Evolutionary conservation across 116 monocot genomes (phyloP).

Genomic region (Posidonia oceanica): DNA sequence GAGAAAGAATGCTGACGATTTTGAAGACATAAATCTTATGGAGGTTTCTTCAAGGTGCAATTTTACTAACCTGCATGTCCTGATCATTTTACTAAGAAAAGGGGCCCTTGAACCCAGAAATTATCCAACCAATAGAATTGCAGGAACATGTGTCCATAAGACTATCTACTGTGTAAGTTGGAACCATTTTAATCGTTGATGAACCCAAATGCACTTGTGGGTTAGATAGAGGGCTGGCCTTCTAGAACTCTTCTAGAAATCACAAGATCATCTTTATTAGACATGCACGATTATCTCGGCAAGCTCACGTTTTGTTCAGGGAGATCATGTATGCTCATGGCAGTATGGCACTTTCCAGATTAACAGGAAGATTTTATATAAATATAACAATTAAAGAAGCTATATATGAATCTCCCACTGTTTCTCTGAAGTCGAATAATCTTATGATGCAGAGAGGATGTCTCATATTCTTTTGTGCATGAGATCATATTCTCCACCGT

Average conservation of each 20-base stretch:
- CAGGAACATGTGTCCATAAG: too few species aligned
- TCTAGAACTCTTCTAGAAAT: too few species aligned
- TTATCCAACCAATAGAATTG: too few species aligned
- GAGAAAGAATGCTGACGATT: slow-evolving; percentile 22
- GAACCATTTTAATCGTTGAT: not conserved
- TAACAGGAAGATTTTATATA: not conserved
- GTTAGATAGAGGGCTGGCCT: too few species aligned
- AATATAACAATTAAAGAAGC: not conserved
- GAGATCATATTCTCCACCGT: slow-evolving; percentile 89
- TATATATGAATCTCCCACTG: not conserved
- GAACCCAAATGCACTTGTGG: too few species aligned
- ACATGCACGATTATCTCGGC: not conserved
- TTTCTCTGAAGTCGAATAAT: not conserved
- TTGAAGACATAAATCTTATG: slow-evolving; percentile 44
- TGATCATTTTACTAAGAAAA: too few species aligned
- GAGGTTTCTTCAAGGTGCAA: slow-evolving; percentile 53
- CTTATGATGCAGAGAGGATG: slow-evolving; percentile 45
- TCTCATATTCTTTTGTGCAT: slow-evolving; percentile 34
- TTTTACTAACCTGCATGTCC: not conserved
- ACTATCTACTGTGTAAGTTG: too few species aligned
- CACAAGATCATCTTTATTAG: too few species aligned
- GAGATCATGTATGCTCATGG: not conserved
- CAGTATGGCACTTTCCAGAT: not conserved
- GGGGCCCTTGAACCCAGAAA: too few species aligned
- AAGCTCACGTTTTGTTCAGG: not conserved